Base-by-base conservation (phyloP, 805 yeast species). In the Saturnispora mendoncae region DNA sequence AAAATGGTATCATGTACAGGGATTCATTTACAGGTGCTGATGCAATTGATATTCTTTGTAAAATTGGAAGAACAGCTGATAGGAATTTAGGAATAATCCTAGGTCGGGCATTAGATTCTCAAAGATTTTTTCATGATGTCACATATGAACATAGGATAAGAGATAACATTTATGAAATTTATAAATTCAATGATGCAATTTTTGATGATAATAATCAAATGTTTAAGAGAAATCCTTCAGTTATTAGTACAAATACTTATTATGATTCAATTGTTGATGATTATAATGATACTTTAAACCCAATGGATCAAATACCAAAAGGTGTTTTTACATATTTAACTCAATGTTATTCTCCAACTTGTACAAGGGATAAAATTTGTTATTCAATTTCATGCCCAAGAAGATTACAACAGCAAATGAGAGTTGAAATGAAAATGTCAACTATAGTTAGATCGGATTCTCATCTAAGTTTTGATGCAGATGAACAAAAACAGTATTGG, bases 361-460 rank as follows among this genome's bases (percentile, higher is more conserved):
- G 98, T 63, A 80, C 95, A 4, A 69, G 94, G 39, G 94, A 85
- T 53, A 69, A 76, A 26, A 66, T 90, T 30, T 92, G 98, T 62
- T 92, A 92, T 62, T 84, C 95, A 33, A 88, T 92, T 51, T 94
- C 96, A 10, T 92, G 98, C 64, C 98, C 98, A 13, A 74, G 96
- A 51, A 73, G 97, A 47, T 67, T 92, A 38, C 97, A 90, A 61
- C 97, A 92, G 61, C 97, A 90, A 57, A 95, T 95, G 4, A 71
- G 97, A 45, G 71, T 85, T 39, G 87, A 88, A 52, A 71, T 85
- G 76, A 84, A 84, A 57, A 85, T 92, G 2, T 82, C 83, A 53
- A 92, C 94, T 33, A 68, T 90, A 51, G 72, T 78, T 45, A 67
- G 94, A 37, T 84, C 90, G 12, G 88, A 80, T 32, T 73, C 81